phyloP scores from a whole-genome alignment of 2,329 filamentous ascomycete genomes.

The Aureobasidium sp. region DNA sequence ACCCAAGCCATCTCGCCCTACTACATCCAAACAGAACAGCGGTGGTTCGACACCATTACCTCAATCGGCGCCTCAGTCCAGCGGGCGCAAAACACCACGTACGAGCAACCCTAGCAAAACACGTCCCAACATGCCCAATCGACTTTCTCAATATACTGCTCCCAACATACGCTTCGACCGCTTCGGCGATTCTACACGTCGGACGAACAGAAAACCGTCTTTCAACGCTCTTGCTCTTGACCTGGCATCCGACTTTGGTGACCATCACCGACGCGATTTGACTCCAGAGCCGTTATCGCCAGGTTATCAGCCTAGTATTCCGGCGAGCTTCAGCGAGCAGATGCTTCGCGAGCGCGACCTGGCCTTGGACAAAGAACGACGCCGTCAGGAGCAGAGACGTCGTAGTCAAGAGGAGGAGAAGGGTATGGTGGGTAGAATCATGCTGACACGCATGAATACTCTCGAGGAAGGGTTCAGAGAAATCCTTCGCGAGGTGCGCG shows the following conservation, averaged over 20 bases:
- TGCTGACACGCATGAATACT: constrained; percentile 86
- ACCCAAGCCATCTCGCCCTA: constrained; percentile 17
- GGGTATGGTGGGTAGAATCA: constrained; percentile 69
- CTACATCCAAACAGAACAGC: constrained; percentile 24
- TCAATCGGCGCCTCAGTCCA: not conserved
- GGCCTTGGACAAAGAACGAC: constrained; percentile 31
- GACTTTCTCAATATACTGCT: constrained; percentile 49
- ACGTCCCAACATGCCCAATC: constrained; percentile 50
- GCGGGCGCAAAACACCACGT: constrained; percentile 8
- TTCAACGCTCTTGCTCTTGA: constrained; percentile 58
- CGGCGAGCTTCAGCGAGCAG: constrained; percentile 31
- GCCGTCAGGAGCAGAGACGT: constrained; percentile 32
- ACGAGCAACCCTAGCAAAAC: constrained; percentile 34
- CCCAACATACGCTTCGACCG: constrained; percentile 47
- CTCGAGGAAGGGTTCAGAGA: constrained; percentile 87
- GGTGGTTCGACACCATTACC: constrained; percentile 35
- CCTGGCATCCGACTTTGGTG: constrained; percentile 65
- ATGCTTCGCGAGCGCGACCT: constrained; percentile 52
- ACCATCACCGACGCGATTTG: constrained; percentile 35
- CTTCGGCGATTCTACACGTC: constrained; percentile 14
- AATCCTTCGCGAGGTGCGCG: constrained; percentile 36
- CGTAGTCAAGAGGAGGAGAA: constrained; percentile 48
- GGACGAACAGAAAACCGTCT: constrained; percentile 46
- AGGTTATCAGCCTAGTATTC: constrained; percentile 29
- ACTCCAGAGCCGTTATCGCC: constrained; percentile 46